Evolutionary conservation across 495 filamentous ascomycete genomes (phyloP).

Genomic region (Xylaria acuta): DNA sequence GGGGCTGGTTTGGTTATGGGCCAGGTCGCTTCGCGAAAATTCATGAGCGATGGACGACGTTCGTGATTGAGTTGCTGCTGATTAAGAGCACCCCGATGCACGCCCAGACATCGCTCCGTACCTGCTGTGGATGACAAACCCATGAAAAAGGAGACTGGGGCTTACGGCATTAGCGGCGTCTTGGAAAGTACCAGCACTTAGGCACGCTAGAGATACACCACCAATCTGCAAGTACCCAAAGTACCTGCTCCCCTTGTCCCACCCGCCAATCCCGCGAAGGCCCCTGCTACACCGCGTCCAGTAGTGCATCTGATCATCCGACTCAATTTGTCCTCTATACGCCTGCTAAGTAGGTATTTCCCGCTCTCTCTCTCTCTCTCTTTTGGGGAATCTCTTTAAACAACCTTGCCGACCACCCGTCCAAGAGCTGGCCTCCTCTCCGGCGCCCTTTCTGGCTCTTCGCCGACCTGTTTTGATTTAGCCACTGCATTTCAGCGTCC

Average conservation of each 20-base stretch:
- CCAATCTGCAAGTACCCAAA: constrained; percentile 2
- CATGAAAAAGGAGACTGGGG: not conserved
- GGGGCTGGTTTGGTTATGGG: not conserved
- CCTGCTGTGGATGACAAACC: constrained; percentile 14
- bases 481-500: constrained; percentile 2
- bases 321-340: constrained; percentile 22
- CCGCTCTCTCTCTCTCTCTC: constrained; percentile 3
- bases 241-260: not conserved
- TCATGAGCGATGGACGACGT: too few relatives aligned
- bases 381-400: not conserved
- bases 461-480: not conserved
- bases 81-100: not conserved
- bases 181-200: not conserved
- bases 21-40: not conserved
- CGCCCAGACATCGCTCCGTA: not conserved
- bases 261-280: constrained; percentile 27
- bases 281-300: not conserved
- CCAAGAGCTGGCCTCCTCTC: constrained; percentile 35
- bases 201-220: not conserved
- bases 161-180: not conserved
- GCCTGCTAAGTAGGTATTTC: constrained; percentile 1
- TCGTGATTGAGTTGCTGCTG: not conserved
- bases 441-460: not conserved
- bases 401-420: not conserved
- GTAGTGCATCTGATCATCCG: constrained; percentile 28